phyloP scores from a whole-genome alignment of 345 rosid genomes.

The Eucalyptus leucophloia region DNA sequence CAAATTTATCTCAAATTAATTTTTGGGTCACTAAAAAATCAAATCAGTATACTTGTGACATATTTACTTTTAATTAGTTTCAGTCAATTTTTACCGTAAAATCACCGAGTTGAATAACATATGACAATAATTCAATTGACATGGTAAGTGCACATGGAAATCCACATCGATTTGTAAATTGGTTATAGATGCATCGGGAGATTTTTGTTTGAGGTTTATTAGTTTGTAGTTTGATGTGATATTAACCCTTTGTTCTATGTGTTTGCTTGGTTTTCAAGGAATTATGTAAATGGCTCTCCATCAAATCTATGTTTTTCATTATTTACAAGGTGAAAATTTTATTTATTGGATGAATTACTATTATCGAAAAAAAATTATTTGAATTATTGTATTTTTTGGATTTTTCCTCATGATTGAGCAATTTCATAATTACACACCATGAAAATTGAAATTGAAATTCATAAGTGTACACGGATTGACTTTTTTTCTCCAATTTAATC shows the following conservation, averaged over 20 bases:
- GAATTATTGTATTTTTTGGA: not conserved
- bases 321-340: not conserved
- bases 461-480: not conserved
- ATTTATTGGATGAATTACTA: not conserved
- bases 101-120: rapidly evolving
- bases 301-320: not conserved
- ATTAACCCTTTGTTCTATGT: not conserved
- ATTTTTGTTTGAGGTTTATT: not conserved
- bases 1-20: too few relatives aligned
- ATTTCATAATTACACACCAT: not conserved
- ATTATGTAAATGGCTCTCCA: not conserved
- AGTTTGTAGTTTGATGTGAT: not conserved
- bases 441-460: not conserved
- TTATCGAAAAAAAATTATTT: not conserved
- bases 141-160: not conserved
- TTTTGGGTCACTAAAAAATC: too few relatives aligned
- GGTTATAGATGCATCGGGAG: rapidly evolving
- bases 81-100: too few relatives aligned
- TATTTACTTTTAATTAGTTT: too few relatives aligned
- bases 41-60: not conserved
- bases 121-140: not conserved
- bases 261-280: not conserved
- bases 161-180: too few relatives aligned
- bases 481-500: not conserved
- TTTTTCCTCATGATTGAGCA: not conserved